These are phyloP conservation scores for Tuber brumale DNA, from an alignment of 495 filamentous ascomycete species.

Conservation along the genomic window DNA sequence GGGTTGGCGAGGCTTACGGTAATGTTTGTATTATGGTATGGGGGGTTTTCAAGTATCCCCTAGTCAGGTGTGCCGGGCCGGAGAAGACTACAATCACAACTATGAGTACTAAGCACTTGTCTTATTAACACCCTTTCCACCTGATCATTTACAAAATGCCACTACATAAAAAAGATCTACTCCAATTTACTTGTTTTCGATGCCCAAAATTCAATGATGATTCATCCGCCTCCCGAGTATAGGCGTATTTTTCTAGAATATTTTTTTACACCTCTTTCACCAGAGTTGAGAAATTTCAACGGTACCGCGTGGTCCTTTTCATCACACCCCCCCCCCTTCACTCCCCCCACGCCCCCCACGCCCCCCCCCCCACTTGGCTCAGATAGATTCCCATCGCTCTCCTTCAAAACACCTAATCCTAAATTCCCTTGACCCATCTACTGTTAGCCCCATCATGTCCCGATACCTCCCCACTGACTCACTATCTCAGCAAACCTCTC, in stretches of 20 bases:
- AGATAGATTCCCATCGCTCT: conserved; percentile 46
- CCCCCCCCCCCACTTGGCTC: conserved; percentile 13
- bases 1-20: no score
- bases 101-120: no score
- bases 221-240: neutral
- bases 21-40: no score
- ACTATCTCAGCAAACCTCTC: conserved; percentile 76
- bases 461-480: conserved; percentile 76
- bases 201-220: no score
- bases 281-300: conserved; percentile 16
- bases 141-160: no score
- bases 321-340: neutral
- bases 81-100: no score
- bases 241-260: conserved; percentile 3
- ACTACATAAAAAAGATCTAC: no score
- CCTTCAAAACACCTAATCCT: conserved; percentile 64
- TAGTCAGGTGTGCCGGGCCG: no score
- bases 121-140: no score
- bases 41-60: no score
- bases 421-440: conserved; percentile 47
- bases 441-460: conserved; percentile 75
- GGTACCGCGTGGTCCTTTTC: conserved; percentile 13
- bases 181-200: no score
- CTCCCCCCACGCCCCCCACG: no score
- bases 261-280: conserved; percentile 17